Evolutionary conservation across 164 flowering plant species (phyloP).

Genomic region (Stephania japonica): DNA sequence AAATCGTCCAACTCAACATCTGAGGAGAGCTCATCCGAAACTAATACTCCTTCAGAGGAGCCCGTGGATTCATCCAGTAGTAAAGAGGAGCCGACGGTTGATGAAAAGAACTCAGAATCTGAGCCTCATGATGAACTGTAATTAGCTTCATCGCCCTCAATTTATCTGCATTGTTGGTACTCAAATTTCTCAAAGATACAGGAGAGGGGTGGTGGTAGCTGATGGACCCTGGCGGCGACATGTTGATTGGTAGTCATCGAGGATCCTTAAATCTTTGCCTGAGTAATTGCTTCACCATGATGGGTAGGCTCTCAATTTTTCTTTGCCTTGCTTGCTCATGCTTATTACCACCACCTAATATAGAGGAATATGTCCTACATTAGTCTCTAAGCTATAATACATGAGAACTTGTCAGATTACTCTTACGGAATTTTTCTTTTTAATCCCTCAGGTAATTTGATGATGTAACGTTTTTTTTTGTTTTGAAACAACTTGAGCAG

Average conservation of each 20-base stretch:
- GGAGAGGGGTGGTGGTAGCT: slow-evolving; percentile 10
- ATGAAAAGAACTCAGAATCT: slow-evolving; percentile 4
- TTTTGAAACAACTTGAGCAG: not conserved
- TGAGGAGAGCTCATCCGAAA: slow-evolving; percentile 17
- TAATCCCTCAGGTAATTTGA: not conserved
- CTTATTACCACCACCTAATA: not conserved
- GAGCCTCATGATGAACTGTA: slow-evolving; percentile 27
- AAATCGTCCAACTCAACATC: slow-evolving; percentile 15
- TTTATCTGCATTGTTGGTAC: slow-evolving; percentile 1
- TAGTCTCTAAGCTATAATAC: not conserved
- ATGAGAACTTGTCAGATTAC: not conserved
- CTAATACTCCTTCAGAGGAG: slow-evolving; percentile 17
- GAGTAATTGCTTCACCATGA: not conserved
- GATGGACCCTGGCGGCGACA: not conserved
- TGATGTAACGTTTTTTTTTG: not conserved
- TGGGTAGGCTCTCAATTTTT: not conserved
- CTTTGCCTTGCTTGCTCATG: not conserved
- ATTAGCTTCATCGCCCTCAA: not conserved
- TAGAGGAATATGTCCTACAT: not conserved
- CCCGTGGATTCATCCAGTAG: slow-evolving; percentile 10
- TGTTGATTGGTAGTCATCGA: too few relatives aligned
- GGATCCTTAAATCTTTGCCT: not conserved
- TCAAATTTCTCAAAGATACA: not conserved
- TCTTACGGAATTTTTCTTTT: not conserved
- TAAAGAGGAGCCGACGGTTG: slow-evolving; percentile 6